Evolutionary conservation across 805 yeast genomes (phyloP).

Genomic region (Teunomyces gatunensis): DNA sequence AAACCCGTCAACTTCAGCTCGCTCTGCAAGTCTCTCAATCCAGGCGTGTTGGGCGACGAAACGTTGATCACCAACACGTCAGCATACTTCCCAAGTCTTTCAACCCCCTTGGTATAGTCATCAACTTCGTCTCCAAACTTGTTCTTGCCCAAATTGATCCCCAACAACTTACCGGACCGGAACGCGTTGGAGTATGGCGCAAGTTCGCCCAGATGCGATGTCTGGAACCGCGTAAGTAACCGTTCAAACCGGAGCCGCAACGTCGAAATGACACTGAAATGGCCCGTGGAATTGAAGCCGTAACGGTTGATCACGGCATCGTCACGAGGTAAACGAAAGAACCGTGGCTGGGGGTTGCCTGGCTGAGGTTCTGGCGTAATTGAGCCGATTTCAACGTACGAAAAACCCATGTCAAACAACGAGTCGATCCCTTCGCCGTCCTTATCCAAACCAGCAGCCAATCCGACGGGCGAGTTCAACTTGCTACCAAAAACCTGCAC

Average conservation of each 20-base stretch:
- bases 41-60: constrained; percentile 96
- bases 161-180: constrained; percentile 64
- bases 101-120: constrained; percentile 85
- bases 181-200: constrained; percentile 46
- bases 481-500: constrained; percentile 66
- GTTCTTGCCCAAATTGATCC: constrained; percentile 87
- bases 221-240: constrained; percentile 21
- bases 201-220: constrained; percentile 14
- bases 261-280: constrained; percentile 66
- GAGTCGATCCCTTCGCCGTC: constrained; percentile 89
- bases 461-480: constrained; percentile 77
- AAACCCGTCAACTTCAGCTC: constrained; percentile 70
- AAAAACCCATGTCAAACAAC: constrained; percentile 73
- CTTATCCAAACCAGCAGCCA: constrained; percentile 96
- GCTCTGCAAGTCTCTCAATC: constrained; percentile 80
- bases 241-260: constrained; percentile 61
- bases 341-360: constrained; percentile 91
- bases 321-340: constrained; percentile 81
- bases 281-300: constrained; percentile 93
- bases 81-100: constrained; percentile 75
- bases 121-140: constrained; percentile 86
- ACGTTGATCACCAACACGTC: constrained; percentile 90
- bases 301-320: constrained; percentile 91
- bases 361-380: constrained; percentile 92
- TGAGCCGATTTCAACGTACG: constrained; percentile 90